Percentiles rank a stretch among this genome's conserved stretches.
These are phyloP conservation scores for Boletus patriciae DNA, from an alignment of 768 basidiomycete genomes.

Conservation along the genomic window DNA sequence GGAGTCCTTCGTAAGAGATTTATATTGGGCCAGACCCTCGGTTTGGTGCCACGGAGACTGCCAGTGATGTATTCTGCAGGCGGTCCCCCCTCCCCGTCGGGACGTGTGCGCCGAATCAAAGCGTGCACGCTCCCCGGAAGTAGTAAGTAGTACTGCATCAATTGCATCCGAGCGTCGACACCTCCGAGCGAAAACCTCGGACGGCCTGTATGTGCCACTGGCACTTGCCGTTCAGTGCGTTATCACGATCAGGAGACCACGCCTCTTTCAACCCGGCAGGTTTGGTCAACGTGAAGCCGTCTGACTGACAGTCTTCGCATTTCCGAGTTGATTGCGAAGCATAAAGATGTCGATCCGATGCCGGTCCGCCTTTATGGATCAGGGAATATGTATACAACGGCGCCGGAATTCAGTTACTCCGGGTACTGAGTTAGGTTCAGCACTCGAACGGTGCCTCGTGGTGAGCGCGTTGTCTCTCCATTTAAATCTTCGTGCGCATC, in stretches of 20 bases:
- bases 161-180: background rate
- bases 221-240: background rate
- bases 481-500: conserved; percentile 15
- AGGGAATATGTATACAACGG: background rate
- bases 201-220: background rate
- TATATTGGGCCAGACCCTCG: background rate
- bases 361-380: background rate
- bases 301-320: background rate
- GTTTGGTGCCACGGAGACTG: background rate
- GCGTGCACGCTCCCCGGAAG: background rate
- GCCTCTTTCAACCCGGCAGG: background rate
- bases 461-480: conserved; percentile 25
- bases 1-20: background rate
- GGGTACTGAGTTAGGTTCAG: conserved; percentile 23
- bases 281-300: background rate
- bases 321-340: conserved; percentile 5
- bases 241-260: background rate
- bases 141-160: background rate
- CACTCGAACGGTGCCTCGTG: conserved; percentile 22
- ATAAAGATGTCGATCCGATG: background rate
- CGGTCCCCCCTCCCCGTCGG: background rate
- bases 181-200: conserved; percentile 17
- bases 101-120: background rate
- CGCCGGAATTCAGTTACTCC: background rate
- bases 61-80: background rate